Evolutionary conservation across 2,329 filamentous ascomycete species (phyloP).

Genomic region (Acrocalymma vagum): DNA sequence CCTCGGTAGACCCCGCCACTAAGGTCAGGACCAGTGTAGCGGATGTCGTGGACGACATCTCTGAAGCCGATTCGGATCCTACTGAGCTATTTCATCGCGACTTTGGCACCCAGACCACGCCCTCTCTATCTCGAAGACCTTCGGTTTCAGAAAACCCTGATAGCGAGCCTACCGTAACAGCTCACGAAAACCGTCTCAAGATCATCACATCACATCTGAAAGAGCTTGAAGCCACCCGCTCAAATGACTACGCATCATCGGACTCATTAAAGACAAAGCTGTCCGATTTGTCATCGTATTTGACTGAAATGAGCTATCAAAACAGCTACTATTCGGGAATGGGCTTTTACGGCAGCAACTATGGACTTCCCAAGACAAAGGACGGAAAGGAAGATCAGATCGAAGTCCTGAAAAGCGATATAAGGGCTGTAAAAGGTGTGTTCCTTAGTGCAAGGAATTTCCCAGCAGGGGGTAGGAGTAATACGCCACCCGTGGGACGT

Average conservation of each 20-base stretch:
- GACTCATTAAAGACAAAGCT: constrained; percentile 59
- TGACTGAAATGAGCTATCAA: constrained; percentile 58
- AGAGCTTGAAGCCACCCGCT: constrained; percentile 59
- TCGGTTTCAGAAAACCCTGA: constrained; percentile 32
- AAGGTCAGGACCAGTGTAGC: constrained; percentile 34
- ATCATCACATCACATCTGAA: constrained; percentile 61
- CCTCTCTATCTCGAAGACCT: constrained; percentile 53
- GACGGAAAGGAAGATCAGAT: constrained; percentile 74
- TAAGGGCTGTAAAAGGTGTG: constrained; percentile 80
- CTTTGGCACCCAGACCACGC: constrained; percentile 79
- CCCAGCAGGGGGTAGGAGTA: constrained; percentile 46
- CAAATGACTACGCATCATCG: constrained; percentile 60
- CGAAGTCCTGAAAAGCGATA: constrained; percentile 75
- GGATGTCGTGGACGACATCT: constrained; percentile 48
- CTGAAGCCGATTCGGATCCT: constrained; percentile 67
- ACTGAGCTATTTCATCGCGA: constrained; percentile 84
- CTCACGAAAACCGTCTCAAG: constrained; percentile 57
- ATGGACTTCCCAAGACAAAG: constrained; percentile 50
- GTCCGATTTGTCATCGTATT: constrained; percentile 68
- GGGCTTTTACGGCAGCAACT: constrained; percentile 45
- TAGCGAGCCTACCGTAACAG: constrained; percentile 37
- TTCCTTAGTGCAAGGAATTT: constrained; percentile 79
- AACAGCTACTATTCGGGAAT: constrained; percentile 53
- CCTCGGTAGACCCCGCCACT: constrained; percentile 66
- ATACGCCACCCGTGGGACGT: constrained; percentile 26